phyloP scores from a whole-genome alignment of 2,329 filamentous ascomycete species.

The Blastomyces percursus region DNA sequence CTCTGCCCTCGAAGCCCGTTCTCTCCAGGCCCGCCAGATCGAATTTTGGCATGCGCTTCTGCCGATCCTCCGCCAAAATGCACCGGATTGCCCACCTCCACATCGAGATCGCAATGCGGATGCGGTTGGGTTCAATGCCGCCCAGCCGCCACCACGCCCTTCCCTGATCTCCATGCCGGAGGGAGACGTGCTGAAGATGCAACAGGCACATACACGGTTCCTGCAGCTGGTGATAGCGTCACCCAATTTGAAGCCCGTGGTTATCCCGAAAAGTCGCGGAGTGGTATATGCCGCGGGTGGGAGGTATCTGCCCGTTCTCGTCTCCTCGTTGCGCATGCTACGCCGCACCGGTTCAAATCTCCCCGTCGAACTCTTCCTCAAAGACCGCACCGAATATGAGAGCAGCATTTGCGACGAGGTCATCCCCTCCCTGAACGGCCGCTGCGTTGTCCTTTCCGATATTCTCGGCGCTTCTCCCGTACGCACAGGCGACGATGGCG shows the following conservation, averaged over 20 bases:
- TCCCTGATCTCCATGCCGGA: conserved; percentile 23
- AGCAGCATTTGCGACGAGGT: conserved; percentile 21
- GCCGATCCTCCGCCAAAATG: conserved; percentile 21
- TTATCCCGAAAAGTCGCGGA: conserved; percentile 18
- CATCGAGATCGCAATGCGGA: conserved; percentile 18
- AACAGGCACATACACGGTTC: conserved; percentile 26
- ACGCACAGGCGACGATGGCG: neutral
- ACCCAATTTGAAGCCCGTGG: conserved; percentile 23
- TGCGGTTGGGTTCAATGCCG: conserved; percentile 21
- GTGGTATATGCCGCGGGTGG: conserved; percentile 33
- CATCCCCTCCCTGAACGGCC: conserved; percentile 23
- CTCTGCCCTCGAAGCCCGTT: neutral
- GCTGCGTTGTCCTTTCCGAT: conserved; percentile 16
- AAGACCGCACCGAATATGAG: conserved; percentile 21
- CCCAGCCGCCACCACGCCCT: conserved; percentile 19
- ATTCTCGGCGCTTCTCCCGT: conserved; percentile 1
- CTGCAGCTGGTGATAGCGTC: conserved; percentile 20
- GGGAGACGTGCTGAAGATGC: conserved; percentile 24
- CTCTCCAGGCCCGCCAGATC: conserved; percentile 15
- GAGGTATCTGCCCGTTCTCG: conserved; percentile 22
- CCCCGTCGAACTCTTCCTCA: conserved; percentile 29
- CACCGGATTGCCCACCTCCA: conserved; percentile 22
- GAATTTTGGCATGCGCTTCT: conserved; percentile 27
- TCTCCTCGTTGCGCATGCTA: conserved; percentile 25
- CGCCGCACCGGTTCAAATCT: conserved; percentile 23